Percentiles rank a stretch among this genome's conserved stretches.
phyloP scores from a whole-genome alignment of 305 asterid species.

The Nicotiana rustica region DNA sequence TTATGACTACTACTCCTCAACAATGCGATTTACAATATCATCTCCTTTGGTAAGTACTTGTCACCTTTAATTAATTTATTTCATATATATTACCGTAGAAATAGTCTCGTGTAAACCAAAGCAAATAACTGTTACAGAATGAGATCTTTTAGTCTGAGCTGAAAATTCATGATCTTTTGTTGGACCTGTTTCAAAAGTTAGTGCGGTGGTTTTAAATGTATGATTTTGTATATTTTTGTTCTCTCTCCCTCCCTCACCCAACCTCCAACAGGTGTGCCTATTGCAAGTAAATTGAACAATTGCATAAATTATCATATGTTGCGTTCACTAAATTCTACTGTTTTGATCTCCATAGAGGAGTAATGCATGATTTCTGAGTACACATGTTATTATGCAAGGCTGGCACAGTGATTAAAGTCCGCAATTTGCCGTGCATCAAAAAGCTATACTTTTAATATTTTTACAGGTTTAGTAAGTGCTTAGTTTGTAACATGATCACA shows the following conservation, averaged over 20 bases:
- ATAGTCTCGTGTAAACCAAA: conserved; percentile 27
- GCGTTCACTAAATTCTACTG: conserved; percentile 18
- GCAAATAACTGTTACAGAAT: not conserved
- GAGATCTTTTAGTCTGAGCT: not conserved
- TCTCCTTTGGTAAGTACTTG: conserved; percentile 81
- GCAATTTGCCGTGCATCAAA: not conserved
- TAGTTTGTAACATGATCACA: not conserved
- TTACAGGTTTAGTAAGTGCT: not conserved
- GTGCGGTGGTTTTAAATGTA: not conserved
- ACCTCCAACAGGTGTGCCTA: not conserved
- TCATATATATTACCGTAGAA: conserved; percentile 25
- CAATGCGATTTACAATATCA: conserved; percentile 83
- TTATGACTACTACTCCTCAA: conserved; percentile 86
- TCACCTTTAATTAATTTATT: conserved; percentile 28
- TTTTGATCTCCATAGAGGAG: not conserved
- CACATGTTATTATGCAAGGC: not conserved
- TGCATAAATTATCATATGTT: not conserved
- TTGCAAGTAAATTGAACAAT: not conserved
- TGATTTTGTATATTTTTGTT: not conserved
- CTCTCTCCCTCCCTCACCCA: not conserved
- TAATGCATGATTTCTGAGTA: not conserved
- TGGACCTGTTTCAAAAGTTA: not conserved
- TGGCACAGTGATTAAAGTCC: not conserved
- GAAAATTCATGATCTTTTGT: not conserved
- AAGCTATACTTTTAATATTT: not conserved